These are phyloP conservation scores for Metschnikowia reukaufii DNA, from an alignment of 805 yeast genomes.

Conservation along the genomic window DNA sequence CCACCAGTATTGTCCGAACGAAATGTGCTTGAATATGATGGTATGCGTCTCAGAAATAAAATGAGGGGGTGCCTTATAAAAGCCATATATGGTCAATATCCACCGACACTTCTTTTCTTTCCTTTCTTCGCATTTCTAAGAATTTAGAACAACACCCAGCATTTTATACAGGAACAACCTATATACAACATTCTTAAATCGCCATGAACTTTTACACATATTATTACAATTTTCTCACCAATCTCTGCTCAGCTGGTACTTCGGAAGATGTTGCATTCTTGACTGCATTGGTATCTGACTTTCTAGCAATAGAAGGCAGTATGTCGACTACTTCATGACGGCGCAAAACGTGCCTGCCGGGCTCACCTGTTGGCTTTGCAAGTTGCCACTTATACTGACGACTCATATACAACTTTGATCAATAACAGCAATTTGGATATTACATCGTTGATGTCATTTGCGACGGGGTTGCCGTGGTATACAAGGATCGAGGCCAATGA, in stretches of 20 bases:
- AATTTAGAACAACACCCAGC: neutral
- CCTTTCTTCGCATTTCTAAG: too few relatives aligned
- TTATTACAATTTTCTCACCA: slow-evolving; percentile 14
- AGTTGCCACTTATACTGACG: slow-evolving; percentile 44
- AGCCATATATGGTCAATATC: neutral
- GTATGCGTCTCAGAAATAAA: neutral
- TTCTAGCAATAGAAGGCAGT: slow-evolving; percentile 29
- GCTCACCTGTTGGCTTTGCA: slow-evolving; percentile 32
- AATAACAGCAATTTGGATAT: slow-evolving; percentile 20
- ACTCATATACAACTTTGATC: slow-evolving; percentile 44
- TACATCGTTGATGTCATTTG: slow-evolving; percentile 29
- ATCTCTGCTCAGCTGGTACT: slow-evolving; percentile 12
- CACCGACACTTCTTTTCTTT: neutral
- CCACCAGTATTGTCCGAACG: neutral
- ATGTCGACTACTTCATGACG: slow-evolving; percentile 31
- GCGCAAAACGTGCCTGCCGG: slow-evolving; percentile 29
- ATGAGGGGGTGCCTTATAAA: neutral
- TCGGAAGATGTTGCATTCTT: slow-evolving; percentile 23
- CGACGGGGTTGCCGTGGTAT: slow-evolving; percentile 37
- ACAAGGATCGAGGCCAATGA: slow-evolving; percentile 22
- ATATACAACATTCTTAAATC: neutral
- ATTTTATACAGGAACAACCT: neutral
- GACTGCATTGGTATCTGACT: slow-evolving; percentile 40
- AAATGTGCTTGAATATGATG: neutral
- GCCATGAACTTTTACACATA: slow-evolving; percentile 24